Base-by-base conservation (phyloP, 1,139 yeast genomes). In the Kodamaea anthophila region DNA sequence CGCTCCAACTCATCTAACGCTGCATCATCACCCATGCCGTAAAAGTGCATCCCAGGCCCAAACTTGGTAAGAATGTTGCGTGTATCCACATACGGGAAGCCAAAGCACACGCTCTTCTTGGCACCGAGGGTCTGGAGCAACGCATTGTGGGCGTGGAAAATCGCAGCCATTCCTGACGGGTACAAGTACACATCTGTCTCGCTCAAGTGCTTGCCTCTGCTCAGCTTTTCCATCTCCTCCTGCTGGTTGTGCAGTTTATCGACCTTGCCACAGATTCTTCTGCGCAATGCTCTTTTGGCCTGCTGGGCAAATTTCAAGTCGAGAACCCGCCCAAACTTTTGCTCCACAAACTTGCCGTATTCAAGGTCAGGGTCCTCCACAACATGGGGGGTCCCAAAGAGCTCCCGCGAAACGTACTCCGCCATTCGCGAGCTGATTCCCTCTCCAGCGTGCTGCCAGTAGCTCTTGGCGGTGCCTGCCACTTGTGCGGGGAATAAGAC, bases 361-460 rank as follows among this genome's bases (percentile, higher is more conserved):
- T 83, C 91, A 36, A 71, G 65, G 26, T 55, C 63, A 9, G 19
- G 22, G 6, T 23, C 31, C 9, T 12, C 12, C 12, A 13, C 15
- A n/a, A n/a, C n/a, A n/a, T n/a, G n/a, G 14, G 16, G 13, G 20
- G 11, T 14, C 15, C 18, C 31, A 42, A 74, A 69, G 43, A 83
- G 60, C 43, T 77, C 84, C 36, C 73, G 74, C 35, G 82, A 56
- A 24, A 84, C 75, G 47, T 85, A 91, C 52, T 88, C 96, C 1
- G 88, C 96, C 56, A 80, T 62, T 46, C 97, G 64, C 8, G 95
- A 84, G 12, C 96, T 84, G 24, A 91, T 74, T 9, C 96, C 96
- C 54, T 91, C 97, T 18, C 98, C 98, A 1, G 94, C 67, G 47
- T 88, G 96, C 51, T 88, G 96, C 98, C 98, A 91, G 57, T 84